Conservation (phyloP, 371 early-diverging fungal genomes). For the Mortierella sp. region DNA sequence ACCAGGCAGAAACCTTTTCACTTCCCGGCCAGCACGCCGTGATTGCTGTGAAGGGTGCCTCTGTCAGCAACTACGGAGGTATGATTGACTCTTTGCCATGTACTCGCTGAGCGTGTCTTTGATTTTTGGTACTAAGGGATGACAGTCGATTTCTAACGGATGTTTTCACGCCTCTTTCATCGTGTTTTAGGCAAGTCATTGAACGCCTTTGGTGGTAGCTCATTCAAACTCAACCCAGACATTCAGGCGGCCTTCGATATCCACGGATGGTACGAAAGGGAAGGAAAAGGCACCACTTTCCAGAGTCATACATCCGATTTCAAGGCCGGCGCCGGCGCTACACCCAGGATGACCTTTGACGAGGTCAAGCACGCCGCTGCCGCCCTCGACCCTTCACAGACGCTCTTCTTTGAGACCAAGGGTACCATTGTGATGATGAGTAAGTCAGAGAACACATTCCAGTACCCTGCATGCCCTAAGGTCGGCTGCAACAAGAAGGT, state of each 20-base stretch:
- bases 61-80: conserved; percentile 91
- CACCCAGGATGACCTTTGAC: conserved; percentile 70
- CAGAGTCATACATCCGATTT: conserved; percentile 58
- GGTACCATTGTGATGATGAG: conserved; percentile 53
- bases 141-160: neutral
- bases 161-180: neutral
- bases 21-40: conserved; percentile 67
- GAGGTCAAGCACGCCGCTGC: conserved; percentile 77
- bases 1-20: conserved; percentile 80
- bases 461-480: conserved; percentile 91
- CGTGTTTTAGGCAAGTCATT: conserved; percentile 72
- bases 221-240: conserved; percentile 84
- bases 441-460: conserved; percentile 42
- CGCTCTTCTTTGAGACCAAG: conserved; percentile 43
- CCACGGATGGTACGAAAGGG: conserved; percentile 87
- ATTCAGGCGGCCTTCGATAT: conserved; percentile 85
- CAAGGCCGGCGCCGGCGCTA: conserved; percentile 52
- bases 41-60: conserved; percentile 85
- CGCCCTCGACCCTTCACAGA: conserved; percentile 61
- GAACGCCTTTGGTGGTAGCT: conserved; percentile 67
- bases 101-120: neutral
- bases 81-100: conserved; percentile 10
- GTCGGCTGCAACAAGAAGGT: conserved; percentile 93
- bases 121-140: neutral
- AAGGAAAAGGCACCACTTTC: conserved; percentile 55